Evolutionary conservation across 768 basidiomycete species (phyloP).

Genomic region (Lyophyllum atratum): DNA sequence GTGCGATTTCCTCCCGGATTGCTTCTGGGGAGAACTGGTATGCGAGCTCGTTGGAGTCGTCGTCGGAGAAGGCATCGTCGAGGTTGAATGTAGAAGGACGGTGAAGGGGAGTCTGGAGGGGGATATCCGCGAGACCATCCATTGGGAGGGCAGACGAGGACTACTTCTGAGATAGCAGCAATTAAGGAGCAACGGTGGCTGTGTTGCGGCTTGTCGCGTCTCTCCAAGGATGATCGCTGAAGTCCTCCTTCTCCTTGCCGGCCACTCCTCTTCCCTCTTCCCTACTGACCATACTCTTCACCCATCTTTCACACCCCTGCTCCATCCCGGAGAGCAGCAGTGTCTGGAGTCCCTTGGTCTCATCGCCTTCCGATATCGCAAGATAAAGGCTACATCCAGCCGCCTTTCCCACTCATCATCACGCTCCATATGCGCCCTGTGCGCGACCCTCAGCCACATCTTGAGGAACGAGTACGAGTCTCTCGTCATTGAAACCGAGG

Average conservation of each 20-base stretch:
- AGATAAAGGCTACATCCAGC: slow-evolving; percentile 60
- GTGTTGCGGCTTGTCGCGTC: slow-evolving; percentile 8
- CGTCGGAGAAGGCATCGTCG: slow-evolving; percentile 73
- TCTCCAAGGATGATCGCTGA: slow-evolving; percentile 76
- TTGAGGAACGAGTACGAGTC: slow-evolving; percentile 80
- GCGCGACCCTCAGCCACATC: slow-evolving; percentile 70
- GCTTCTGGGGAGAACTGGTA: slow-evolving; percentile 60
- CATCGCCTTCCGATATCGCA: slow-evolving; percentile 75
- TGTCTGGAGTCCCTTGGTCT: slow-evolving; percentile 78
- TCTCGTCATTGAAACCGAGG: slow-evolving; percentile 79
- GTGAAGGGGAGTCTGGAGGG: slow-evolving; percentile 18
- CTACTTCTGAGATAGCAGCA: background rate
- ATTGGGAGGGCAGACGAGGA: slow-evolving; percentile 4
- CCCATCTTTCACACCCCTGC: slow-evolving; percentile 65
- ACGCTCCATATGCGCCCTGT: slow-evolving; percentile 79
- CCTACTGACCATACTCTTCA: slow-evolving; percentile 56
- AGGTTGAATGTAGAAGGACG: slow-evolving; percentile 38
- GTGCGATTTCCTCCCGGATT: slow-evolving; percentile 65
- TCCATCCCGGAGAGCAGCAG: slow-evolving; percentile 89
- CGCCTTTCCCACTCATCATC: slow-evolving; percentile 59
- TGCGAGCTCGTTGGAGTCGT: slow-evolving; percentile 47
- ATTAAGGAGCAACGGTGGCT: slow-evolving; percentile 8
- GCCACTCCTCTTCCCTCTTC: slow-evolving; percentile 87
- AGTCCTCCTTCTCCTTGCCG: slow-evolving; percentile 81
- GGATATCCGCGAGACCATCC: slow-evolving; percentile 11